These are phyloP conservation scores for Raddia guianensis DNA, from an alignment of 176 grass and related monocot genomes.

Conservation along the genomic window DNA sequence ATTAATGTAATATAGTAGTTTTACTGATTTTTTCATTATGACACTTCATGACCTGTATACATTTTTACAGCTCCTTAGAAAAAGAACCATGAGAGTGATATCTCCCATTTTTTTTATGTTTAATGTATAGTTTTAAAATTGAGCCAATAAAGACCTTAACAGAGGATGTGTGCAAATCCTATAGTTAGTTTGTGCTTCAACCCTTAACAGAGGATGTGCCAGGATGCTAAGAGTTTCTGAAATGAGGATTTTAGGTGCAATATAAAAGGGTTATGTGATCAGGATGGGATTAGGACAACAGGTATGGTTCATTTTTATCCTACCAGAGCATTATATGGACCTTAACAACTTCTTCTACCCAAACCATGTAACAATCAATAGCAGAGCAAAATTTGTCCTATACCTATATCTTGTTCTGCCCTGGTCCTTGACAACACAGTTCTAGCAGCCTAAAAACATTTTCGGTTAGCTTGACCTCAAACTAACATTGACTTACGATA, in stretches of 20 bases:
- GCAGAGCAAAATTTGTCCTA: neutral
- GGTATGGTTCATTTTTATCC: neutral
- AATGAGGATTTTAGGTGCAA: neutral
- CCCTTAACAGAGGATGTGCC: neutral
- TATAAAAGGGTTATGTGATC: neutral
- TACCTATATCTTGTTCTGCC: neutral
- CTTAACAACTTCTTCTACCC: neutral
- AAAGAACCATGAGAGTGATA: neutral
- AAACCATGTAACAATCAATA: neutral
- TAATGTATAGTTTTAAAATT: neutral
- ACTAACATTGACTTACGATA: neutral
- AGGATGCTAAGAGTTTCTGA: neutral
- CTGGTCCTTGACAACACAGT: neutral
- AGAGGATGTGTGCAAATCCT: neutral
- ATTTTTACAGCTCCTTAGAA: neutral
- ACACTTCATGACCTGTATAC: neutral
- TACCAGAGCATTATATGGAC: neutral
- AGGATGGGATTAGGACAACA: neutral
- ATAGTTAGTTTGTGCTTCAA: neutral
- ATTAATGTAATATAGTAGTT: too few relatives aligned
- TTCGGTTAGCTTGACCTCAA: neutral
- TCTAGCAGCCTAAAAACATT: neutral
- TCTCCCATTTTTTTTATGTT: neutral
- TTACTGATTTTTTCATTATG: neutral
- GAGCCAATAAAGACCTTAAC: neutral